Evolutionary conservation across 257 asterid genomes (phyloP), one percentile per base, ranked within the genome.

Genomic region (Solanum sparsipilum): DNA sequence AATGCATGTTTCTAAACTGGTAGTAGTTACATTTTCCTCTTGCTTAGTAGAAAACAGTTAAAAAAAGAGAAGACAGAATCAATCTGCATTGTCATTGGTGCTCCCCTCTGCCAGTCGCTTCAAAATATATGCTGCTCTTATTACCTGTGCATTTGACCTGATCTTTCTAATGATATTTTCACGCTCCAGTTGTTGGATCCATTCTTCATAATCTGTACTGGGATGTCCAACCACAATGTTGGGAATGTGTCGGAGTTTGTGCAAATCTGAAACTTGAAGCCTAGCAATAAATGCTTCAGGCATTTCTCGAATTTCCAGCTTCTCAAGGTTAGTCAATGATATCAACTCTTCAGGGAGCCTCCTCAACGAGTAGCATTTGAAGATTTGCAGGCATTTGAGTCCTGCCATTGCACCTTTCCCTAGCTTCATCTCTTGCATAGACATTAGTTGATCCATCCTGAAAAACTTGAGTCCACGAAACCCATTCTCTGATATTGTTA

Each of bases 351-450:
- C 31, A 0, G 87, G 88, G 71, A 46, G 75, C 13, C 60, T 63
- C 56, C 36, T 72, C 78, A 87, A 36, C 9, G 6, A 3, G 5
- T 44, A 76, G 35, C 85, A 87, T 38, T 32, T 11, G 48, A n/a
- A 9, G 63, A 90, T 87, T 73, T 88, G 89, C 56, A 86, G 13
- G 60, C 46, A 75, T 27, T 41, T 25, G 70, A 90, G 91, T 39
- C 16, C 6, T 1, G 78, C 34, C 87, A 89, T 29, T 48, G 52
- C 90, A 84, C 88, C 91, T 81, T 46, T n/a, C 8, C 29, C 88
- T 31, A 88, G 12, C 16, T 63, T 79, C 86, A 88, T 78, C n/a
- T 41, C 38, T 41, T 4, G 8, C 36, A 78, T 78, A 78, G 21
- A 48, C n/a, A 5, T 3, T 48, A 86, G 52, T 16, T 58, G 23